A percentile compares a stretch with the other conserved stretches of the same genome.
Evolutionary conservation across 129 eudicot species (phyloP).

Genomic region (Chrysanthemum makinoi): DNA sequence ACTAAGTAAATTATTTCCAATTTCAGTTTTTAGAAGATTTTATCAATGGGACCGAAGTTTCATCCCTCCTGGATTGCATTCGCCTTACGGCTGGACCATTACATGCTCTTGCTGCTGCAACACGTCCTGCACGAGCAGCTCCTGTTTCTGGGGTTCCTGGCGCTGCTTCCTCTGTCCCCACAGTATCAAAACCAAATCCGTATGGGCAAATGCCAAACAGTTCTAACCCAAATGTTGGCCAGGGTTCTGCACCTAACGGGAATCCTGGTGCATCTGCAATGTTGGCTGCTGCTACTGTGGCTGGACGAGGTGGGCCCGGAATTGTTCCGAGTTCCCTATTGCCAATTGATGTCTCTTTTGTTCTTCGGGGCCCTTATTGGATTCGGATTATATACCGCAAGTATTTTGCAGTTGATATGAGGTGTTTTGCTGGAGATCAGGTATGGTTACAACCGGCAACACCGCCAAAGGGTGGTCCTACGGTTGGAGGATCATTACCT

Average conservation of each 20-base stretch:
- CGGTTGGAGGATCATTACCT: conserved; percentile 96
- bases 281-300: conserved; percentile 74
- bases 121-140: conserved; percentile 98
- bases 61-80: conserved; percentile 94
- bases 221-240: conserved; percentile 42
- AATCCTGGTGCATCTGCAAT: conserved; percentile 58
- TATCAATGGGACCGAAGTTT: conserved; percentile 92
- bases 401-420: conserved; percentile 95
- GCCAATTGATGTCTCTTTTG: conserved; percentile 98
- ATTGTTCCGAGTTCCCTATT: conserved; percentile 94
- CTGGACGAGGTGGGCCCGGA: conserved; percentile 96
- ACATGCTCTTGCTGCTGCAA: conserved; percentile 98
- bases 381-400: conserved; percentile 91
- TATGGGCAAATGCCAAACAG: conserved; percentile 46
- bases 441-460: conserved; percentile 99
- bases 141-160: conserved; percentile 86
- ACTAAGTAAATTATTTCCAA: neutral
- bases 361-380: conserved; percentile 98
- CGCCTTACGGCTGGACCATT: conserved; percentile 97
- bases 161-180: conserved; percentile 44
- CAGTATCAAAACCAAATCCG: conserved; percentile 48
- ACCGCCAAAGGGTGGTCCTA: conserved; percentile 93
- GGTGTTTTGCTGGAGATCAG: conserved; percentile 99
- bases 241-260: conserved; percentile 43
- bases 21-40: conserved; percentile 93